Base-by-base conservation (phyloP, 257 asterid species). In the Solanum sejunctum region DNA sequence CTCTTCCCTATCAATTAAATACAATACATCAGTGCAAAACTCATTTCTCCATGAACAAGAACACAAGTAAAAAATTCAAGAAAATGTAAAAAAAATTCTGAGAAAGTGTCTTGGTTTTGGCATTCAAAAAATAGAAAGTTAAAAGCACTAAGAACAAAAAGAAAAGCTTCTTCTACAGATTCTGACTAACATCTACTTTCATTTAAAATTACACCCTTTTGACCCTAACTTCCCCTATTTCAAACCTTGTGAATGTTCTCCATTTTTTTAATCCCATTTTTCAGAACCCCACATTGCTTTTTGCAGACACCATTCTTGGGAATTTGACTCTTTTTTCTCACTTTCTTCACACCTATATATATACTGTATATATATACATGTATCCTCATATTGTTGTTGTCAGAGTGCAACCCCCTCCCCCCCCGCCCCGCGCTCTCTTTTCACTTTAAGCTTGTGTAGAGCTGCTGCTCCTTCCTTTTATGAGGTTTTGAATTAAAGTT, bases 271-370 rank as follows among this genome's bases (percentile, higher is more conserved):
- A 87, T 23, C 86, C 89, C 89, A 83, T 86, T 89, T 88, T 67
- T 83, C 90, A 91, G 90, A 90, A 86, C 83, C 97, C 83, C 86
- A 80, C 90, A 39, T 49, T 69, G 69, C 79, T 69, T 89, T 91
- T 87, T 36, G 82, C 89, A 83, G 91, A 88, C 93, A 89, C 89
- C 87, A 81, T 78, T 92, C 94, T 95, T 87, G 93, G 82, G 91
- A 85, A 51, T 86, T 88, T 85, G 87, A 84, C 84, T 86, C 67
- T 58, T 88, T 70, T 87, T 85, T 84, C 82, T 85, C 83, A 52
- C 83, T 55, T 66, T 80, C 85, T 51, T 78, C 41, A 58, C 73
- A 84, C 86, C 58, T 55, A 71, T 28, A 16, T 57, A 77, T 54
- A 63, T 81, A 18, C 10, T 28, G 12, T 57, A 77, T 54, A 63